Conservation (phyloP, 2,329 filamentous ascomycete genomes). For the Arthrobotrys musiformis region DNA sequence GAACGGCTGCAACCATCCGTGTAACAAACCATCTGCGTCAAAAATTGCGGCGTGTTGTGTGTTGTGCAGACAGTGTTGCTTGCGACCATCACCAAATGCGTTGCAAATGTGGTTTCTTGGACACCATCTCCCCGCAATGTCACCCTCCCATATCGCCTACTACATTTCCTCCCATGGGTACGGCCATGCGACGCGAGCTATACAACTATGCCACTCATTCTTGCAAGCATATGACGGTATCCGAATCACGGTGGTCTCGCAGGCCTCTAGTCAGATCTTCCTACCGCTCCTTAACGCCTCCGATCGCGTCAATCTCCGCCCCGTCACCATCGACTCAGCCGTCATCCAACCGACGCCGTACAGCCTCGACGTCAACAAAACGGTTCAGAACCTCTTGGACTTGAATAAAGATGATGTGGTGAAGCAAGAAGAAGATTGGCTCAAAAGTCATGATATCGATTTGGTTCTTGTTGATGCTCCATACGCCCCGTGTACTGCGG, state of each 20-base stretch:
- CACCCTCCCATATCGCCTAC: slow-evolving; percentile 49
- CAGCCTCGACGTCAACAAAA: slow-evolving; percentile 29
- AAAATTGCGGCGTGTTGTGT: no score
- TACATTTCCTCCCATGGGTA: slow-evolving; percentile 54
- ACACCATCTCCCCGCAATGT: slow-evolving; percentile 23
- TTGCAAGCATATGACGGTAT: slow-evolving; percentile 26
- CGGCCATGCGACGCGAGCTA: slow-evolving; percentile 48
- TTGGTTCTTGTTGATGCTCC: slow-evolving; percentile 38
- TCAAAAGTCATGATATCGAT: slow-evolving; percentile 24
- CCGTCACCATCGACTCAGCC: slow-evolving; percentile 36
- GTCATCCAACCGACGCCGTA: slow-evolving; percentile 50
- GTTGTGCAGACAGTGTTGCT: no score
- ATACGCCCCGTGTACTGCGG: slow-evolving; percentile 25
- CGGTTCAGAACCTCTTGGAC: slow-evolving; percentile 29
- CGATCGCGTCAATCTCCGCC: slow-evolving; percentile 32
- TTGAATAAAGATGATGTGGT: slow-evolving; percentile 25
- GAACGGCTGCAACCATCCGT: no score
- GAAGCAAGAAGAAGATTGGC: slow-evolving; percentile 26
- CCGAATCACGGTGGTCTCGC: slow-evolving; percentile 39
- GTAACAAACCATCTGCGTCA: no score
- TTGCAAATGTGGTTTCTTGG: not conserved
- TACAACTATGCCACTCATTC: slow-evolving; percentile 51
- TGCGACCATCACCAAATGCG: not conserved
- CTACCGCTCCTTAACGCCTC: slow-evolving; percentile 43
- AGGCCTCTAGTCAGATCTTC: slow-evolving; percentile 48